Evolutionary conservation across 2,329 filamentous ascomycete genomes (phyloP), one percentile per base, ranked within the genome.

Genomic region (Aspergillus brunneoviolaceus): DNA sequence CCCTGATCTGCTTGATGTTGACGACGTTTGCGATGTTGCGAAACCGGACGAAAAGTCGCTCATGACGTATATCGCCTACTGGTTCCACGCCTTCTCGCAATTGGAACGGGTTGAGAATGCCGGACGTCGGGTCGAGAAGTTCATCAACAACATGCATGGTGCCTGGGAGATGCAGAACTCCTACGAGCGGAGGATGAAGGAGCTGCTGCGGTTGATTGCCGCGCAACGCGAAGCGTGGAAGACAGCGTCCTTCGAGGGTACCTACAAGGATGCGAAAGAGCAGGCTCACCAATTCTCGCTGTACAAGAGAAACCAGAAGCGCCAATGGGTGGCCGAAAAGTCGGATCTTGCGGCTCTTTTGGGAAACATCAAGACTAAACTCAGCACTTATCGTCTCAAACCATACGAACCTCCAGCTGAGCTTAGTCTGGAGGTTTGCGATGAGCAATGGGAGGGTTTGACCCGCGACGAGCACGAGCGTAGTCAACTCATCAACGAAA

Each of bases 1-100:
- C 61, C 95, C 95, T 16, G 91, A 94, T 70, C 82, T 99, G 74
- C 85, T 99, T 60, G 95, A 99, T 75, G 95, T 98, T 14, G 95
- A 99, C 77, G 95, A 99, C 80, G 95, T 99, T 21, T 96, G 92
- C 75, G 95, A 99, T 74, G 94, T 99, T 29, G 85, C 92, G 25
- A 96, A 95, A 79, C 95, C 95, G 25, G 95, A 99, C 74, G 95
- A 99, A 78, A 89, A 92, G 69, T 96, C 91, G 75, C 84, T 99
- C 74, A 99, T 99, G 95, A 99, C 95, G 0, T 99, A 99, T 77
- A 99, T 99, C 70, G 95, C 95, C 65, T 99, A 99, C 81, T 99
- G 95, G 95, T 99, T 99, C 84, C 95, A 99, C 74, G 95, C 95
- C 69, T 99, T 99, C 76, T 98, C 94, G 31, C 94, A 98, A 72